phyloP scores from a whole-genome alignment of 805 yeast species.

The Starmerella floricola region DNA sequence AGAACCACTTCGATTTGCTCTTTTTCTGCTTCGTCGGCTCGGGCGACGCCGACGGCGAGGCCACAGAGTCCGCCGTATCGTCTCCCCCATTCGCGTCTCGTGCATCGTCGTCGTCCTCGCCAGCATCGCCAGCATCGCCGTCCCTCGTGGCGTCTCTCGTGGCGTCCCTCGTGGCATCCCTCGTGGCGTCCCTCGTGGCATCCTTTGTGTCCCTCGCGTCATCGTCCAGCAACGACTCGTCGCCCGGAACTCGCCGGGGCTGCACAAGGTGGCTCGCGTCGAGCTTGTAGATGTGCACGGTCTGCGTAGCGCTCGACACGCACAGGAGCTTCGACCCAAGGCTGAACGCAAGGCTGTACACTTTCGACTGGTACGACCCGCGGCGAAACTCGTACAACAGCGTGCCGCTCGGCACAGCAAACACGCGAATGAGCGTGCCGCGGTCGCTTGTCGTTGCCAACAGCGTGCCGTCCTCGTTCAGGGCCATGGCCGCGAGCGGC shows the following conservation, averaged over 20 bases:
- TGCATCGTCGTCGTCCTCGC: background rate
- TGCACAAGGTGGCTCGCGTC: constrained; percentile 1
- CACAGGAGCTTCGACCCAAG: constrained; percentile 55
- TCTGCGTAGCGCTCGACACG: constrained; percentile 81
- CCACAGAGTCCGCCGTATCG: background rate
- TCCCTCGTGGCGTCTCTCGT: background rate
- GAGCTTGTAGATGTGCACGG: constrained; percentile 68
- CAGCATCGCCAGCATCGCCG: background rate
- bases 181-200: background rate
- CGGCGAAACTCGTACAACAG: constrained; percentile 64
- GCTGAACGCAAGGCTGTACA: constrained; percentile 66
- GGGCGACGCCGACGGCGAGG: background rate
- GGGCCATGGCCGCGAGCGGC: constrained; percentile 51
- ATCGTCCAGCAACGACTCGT: background rate
- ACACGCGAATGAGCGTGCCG: constrained; percentile 82
- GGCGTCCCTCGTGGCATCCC: background rate
- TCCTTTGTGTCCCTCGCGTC: constrained; percentile 1
- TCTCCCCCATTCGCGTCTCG: background rate
- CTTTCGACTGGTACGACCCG: constrained; percentile 74
- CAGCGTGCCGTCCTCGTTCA: constrained; percentile 64
- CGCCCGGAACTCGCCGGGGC: background rate
- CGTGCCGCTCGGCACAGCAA: constrained; percentile 44
- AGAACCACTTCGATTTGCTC: constrained; percentile 13
- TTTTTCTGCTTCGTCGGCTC: background rate
- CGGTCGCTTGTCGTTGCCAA: constrained; percentile 82